Evolutionary conservation across 2,329 filamentous ascomycete species (phyloP).

Genomic region (Gremmenia infestans): DNA sequence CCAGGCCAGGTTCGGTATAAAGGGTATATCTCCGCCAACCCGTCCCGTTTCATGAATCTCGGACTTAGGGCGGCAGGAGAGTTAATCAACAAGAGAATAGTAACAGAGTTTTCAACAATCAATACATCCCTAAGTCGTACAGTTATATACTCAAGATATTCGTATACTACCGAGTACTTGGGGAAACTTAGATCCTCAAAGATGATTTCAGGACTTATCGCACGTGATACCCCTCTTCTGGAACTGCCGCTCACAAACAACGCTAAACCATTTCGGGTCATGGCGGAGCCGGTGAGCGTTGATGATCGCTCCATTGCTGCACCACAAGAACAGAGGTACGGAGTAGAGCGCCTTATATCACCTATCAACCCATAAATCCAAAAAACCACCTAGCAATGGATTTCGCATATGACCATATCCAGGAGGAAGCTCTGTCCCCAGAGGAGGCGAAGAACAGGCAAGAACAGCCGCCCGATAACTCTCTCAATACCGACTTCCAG

Average conservation of each 20-base stretch:
- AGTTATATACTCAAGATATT: no score
- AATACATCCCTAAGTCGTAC: no score
- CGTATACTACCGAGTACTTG: no score
- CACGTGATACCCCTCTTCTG: not conserved
- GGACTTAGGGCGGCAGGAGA: no score
- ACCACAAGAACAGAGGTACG: not conserved
- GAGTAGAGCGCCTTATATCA: not conserved
- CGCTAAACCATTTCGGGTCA: not conserved
- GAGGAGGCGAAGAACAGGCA: slow-evolving; percentile 45
- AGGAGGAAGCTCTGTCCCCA: slow-evolving; percentile 67
- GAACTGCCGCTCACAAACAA: not conserved
- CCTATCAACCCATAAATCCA: not conserved
- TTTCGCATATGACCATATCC: slow-evolving; percentile 94
- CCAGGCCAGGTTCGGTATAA: no score
- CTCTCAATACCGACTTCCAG: slow-evolving; percentile 83
- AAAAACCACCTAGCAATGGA: slow-evolving; percentile 60
- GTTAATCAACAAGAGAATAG: no score
- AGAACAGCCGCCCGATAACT: slow-evolving; percentile 41
- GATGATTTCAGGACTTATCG: not conserved
- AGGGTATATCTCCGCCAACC: no score
- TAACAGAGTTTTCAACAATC: no score
- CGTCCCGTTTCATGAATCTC: no score
- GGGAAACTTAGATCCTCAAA: no score
- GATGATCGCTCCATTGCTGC: not conserved
- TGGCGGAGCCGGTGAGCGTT: not conserved